These are phyloP conservation scores for Scheffersomyces lignosus DNA, from an alignment of 805 yeast species.

Conservation along the genomic window DNA sequence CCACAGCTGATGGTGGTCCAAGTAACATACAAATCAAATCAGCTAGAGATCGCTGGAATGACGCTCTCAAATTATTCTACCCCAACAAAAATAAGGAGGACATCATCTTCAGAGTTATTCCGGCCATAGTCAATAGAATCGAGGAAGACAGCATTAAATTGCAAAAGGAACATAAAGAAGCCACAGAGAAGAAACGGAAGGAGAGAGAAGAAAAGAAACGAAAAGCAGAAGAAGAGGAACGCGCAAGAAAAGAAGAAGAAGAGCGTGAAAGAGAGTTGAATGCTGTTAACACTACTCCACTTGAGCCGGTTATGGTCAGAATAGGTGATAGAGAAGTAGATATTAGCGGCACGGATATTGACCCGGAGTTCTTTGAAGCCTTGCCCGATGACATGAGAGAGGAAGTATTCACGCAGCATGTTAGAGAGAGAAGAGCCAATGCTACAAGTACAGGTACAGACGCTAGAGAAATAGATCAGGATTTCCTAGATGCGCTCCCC, in stretches of 20 bases:
- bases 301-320: conserved; percentile 61
- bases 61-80: conserved; percentile 52
- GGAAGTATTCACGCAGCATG: conserved; percentile 84
- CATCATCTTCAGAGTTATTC: conserved; percentile 18
- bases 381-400: conserved; percentile 91
- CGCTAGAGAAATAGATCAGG: conserved; percentile 72
- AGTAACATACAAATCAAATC: conserved; percentile 37
- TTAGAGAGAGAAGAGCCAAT: conserved; percentile 70
- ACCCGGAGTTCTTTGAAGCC: conserved; percentile 86
- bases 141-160: conserved; percentile 49
- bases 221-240: conserved; percentile 31
- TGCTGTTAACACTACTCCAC: conserved; percentile 12
- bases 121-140: conserved; percentile 46
- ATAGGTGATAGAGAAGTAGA: conserved; percentile 81
- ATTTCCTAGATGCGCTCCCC: conserved; percentile 79
- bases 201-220: conserved; percentile 30
- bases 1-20: conserved; percentile 9
- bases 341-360: conserved; percentile 86
- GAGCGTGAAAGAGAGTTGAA: conserved; percentile 18
- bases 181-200: conserved; percentile 21
- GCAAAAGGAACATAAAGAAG: conserved; percentile 27
- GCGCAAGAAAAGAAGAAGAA: conserved; percentile 26
- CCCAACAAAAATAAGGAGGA: conserved; percentile 32
- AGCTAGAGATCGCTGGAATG: conserved; percentile 70
- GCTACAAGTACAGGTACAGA: conserved; percentile 43